Conservation (phyloP, 768 basidiomycete species). For the Amanita molliuscula region DNA sequence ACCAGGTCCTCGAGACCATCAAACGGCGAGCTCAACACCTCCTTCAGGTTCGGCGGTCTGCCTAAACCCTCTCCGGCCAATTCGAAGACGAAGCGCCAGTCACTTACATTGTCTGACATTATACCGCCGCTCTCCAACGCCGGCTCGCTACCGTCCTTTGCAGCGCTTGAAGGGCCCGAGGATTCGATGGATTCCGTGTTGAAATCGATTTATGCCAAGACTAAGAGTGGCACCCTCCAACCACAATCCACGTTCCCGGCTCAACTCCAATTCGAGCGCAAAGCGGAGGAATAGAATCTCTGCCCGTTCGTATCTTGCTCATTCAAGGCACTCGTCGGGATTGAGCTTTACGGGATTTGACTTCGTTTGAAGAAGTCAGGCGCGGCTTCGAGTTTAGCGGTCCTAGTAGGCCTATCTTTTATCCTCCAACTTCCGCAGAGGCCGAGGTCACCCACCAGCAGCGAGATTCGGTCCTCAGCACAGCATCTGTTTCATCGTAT, state of each 20-base stretch:
- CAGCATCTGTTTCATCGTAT: conserved; percentile 74
- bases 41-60: conserved; percentile 68
- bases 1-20: conserved; percentile 33
- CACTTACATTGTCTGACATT: conserved; percentile 63
- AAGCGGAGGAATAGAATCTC: conserved; percentile 15
- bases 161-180: conserved; percentile 41
- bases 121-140: conserved; percentile 54
- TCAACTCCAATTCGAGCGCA: conserved; percentile 36
- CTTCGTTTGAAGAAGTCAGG: conserved; percentile 71
- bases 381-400: conserved; percentile 67
- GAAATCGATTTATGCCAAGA: conserved; percentile 44
- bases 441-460: conserved; percentile 29
- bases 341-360: conserved; percentile 65
- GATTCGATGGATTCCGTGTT: conserved; percentile 43
- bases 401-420: conserved; percentile 52
- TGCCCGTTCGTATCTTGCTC: conserved; percentile 18
- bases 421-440: conserved; percentile 37
- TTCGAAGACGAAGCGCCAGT: conserved; percentile 17
- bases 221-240: conserved; percentile 21
- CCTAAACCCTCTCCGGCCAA: conserved; percentile 16
- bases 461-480: conserved; percentile 58
- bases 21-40: conserved; percentile 55
- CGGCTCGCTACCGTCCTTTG: conserved; percentile 30
- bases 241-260: conserved; percentile 21
- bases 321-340: conserved; percentile 37